phyloP scores from a whole-genome alignment of 75 land plant genomes.

The Azolla pinnata region DNA sequence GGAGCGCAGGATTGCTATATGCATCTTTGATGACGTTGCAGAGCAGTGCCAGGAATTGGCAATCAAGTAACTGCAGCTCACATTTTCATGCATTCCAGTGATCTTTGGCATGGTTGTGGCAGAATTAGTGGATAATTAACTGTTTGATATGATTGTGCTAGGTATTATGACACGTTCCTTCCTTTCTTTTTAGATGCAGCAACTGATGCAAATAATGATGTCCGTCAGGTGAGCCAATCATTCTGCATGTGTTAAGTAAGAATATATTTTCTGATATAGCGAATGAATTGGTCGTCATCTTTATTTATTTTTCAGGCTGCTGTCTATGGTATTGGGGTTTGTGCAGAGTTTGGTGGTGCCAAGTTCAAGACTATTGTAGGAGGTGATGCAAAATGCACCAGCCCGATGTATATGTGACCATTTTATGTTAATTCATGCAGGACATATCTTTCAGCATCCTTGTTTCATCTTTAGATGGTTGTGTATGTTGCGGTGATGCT shows the following conservation, averaged over 20 bases:
- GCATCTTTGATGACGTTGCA: constrained; percentile 47
- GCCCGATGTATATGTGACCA: no score
- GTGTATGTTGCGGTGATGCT: background rate
- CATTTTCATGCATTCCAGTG: no score
- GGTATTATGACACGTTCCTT: constrained; percentile 39
- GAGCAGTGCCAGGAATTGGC: constrained; percentile 44
- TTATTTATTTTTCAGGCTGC: constrained; percentile 30
- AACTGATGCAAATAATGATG: constrained; percentile 37
- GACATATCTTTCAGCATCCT: no score
- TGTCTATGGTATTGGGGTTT: constrained; percentile 49
- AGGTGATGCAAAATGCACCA: no score
- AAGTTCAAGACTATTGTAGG: constrained; percentile 34
- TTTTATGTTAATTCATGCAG: no score
- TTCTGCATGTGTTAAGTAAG: constrained; percentile 5
- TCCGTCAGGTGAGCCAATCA: constrained; percentile 32
- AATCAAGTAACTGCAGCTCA: constrained; percentile 21
- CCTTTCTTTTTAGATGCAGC: constrained; percentile 40
- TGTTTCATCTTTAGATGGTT: background rate
- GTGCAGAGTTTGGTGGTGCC: constrained; percentile 44
- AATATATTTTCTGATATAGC: no score
- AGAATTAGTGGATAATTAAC: background rate
- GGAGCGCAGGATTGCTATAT: constrained; percentile 45
- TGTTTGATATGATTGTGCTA: constrained; percentile 5
- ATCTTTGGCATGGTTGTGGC: background rate
- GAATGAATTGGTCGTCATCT: constrained; percentile 5